phyloP scores from a whole-genome alignment of 805 yeast genomes.

The Limtongozyma cylindracea region DNA sequence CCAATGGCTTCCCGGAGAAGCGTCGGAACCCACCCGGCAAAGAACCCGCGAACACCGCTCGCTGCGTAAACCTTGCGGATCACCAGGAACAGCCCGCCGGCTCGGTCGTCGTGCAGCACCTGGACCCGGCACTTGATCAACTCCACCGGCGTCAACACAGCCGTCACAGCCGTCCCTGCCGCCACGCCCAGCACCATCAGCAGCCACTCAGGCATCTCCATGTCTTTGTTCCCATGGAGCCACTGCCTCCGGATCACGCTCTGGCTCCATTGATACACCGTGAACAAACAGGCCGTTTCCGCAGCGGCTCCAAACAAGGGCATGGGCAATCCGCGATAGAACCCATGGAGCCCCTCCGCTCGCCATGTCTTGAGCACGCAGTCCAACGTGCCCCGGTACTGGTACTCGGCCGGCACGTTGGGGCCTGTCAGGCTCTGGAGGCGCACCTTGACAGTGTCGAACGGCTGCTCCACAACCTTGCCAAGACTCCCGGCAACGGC shows the following conservation, averaged over 20 bases:
- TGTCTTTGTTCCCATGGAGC: slow-evolving; percentile 1
- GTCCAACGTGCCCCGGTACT: too few relatives aligned
- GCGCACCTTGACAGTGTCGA: slow-evolving; percentile 80
- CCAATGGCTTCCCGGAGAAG: slow-evolving; percentile 69
- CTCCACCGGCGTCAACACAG: slow-evolving; percentile 79
- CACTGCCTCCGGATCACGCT: too few relatives aligned
- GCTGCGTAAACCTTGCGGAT: slow-evolving; percentile 13
- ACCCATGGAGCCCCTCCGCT: slow-evolving; percentile 56
- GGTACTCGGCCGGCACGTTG: slow-evolving; percentile 18
- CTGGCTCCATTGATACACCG: slow-evolving; percentile 21
- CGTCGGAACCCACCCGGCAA: slow-evolving; percentile 77
- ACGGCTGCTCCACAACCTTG: slow-evolving; percentile 72
- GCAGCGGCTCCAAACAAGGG: slow-evolving; percentile 82
- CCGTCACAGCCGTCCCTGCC: slow-evolving; percentile 65
- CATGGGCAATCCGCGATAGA: slow-evolving; percentile 56
- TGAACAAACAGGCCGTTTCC: slow-evolving; percentile 64
- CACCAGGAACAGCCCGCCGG: slow-evolving; percentile 5
- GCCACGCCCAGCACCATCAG: slow-evolving; percentile 37
- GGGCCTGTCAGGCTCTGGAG: slow-evolving; percentile 27
- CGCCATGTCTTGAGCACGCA: too few relatives aligned
- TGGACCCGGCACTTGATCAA: slow-evolving; percentile 73
- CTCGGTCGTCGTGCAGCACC: slow-evolving; percentile 24
- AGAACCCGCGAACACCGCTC: slow-evolving; percentile 47
- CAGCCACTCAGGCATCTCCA: slow-evolving; percentile 1
- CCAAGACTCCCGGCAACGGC: slow-evolving; percentile 62